Evolutionary conservation across 2,329 filamentous ascomycete genomes (phyloP).

Genomic region (Mycosphaerella arachidis): DNA sequence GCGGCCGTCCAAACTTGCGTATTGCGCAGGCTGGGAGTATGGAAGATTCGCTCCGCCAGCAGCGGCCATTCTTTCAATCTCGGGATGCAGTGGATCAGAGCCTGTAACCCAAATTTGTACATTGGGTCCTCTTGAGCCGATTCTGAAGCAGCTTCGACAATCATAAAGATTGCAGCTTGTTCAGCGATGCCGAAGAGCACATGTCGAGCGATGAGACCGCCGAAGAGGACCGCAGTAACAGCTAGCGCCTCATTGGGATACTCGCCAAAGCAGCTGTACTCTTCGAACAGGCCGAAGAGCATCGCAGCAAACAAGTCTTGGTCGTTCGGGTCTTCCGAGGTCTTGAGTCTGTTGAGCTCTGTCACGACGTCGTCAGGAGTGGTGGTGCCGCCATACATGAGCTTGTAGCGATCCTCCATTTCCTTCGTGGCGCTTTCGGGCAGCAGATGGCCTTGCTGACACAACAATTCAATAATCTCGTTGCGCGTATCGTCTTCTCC

Average conservation of each 20-base stretch:
- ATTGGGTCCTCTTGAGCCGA: conserved; percentile 79
- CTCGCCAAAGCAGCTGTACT: conserved; percentile 91
- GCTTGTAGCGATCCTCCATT: conserved; percentile 97
- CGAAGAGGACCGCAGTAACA: conserved; percentile 93
- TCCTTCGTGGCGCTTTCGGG: conserved; percentile 74
- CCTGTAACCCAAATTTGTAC: conserved; percentile 97
- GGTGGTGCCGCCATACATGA: conserved; percentile 91
- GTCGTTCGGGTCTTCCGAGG: conserved; percentile 74
- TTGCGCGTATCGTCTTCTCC: conserved; percentile 73
- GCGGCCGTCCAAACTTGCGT: conserved; percentile 54
- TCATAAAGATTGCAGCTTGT: conserved; percentile 94
- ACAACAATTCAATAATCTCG: conserved; percentile 82
- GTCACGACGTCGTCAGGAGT: conserved; percentile 82
- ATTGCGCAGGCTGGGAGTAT: conserved; percentile 74
- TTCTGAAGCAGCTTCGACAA: conserved; percentile 89
- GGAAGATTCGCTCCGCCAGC: conserved; percentile 79
- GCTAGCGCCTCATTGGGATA: conserved; percentile 95
- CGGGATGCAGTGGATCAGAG: conserved; percentile 78
- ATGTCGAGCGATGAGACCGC: conserved; percentile 81
- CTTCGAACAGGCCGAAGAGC: conserved; percentile 96
- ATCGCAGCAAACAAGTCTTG: conserved; percentile 97
- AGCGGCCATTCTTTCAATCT: conserved; percentile 92
- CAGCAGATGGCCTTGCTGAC: conserved; percentile 69
- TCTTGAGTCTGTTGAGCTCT: conserved; percentile 80
- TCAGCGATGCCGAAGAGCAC: conserved; percentile 85